A percentile compares a stretch with the other conserved stretches of the same genome.
These are phyloP conservation scores for Phytophthora pseudosyringae DNA, from an alignment of 352 stramenopile genomes.

Conservation along the genomic window DNA sequence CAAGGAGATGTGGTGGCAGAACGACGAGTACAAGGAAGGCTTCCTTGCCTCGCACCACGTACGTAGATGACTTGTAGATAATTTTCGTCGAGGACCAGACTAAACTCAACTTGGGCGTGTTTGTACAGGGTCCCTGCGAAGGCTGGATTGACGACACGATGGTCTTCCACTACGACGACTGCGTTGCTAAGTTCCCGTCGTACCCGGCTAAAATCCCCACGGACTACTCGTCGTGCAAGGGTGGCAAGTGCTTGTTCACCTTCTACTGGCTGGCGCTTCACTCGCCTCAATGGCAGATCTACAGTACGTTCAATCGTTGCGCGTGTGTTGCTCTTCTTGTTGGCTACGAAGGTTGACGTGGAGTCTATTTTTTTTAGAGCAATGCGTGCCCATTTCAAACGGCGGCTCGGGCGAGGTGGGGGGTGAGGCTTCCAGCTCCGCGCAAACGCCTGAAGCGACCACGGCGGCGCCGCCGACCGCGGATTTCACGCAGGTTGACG, in stretches of 20 bases:
- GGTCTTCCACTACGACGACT: conserved; percentile 60
- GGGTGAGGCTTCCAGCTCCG: no score
- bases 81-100: no score
- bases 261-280: conserved; percentile 67
- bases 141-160: conserved; percentile 53
- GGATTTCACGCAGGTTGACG: no score
- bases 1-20: conserved; percentile 45
- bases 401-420: no score
- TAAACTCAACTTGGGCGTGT: no score
- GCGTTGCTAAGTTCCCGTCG: conserved; percentile 36
- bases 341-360: no score
- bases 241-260: conserved; percentile 43
- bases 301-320: conserved; percentile 52
- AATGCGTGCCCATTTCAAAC: no score
- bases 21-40: conserved; percentile 48
- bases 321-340: no score
- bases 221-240: conserved; percentile 55
- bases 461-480: no score
- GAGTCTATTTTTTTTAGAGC: no score
- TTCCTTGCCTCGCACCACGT: conserved; percentile 51
- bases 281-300: conserved; percentile 48
- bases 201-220: conserved; percentile 58
- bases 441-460: no score
- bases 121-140: conserved; percentile 52
- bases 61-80: no score